A percentile compares a stretch with the other conserved stretches of the same genome.
Evolutionary conservation across 345 rosid genomes (phyloP).

Genomic region (Atalantia buxifolia): DNA sequence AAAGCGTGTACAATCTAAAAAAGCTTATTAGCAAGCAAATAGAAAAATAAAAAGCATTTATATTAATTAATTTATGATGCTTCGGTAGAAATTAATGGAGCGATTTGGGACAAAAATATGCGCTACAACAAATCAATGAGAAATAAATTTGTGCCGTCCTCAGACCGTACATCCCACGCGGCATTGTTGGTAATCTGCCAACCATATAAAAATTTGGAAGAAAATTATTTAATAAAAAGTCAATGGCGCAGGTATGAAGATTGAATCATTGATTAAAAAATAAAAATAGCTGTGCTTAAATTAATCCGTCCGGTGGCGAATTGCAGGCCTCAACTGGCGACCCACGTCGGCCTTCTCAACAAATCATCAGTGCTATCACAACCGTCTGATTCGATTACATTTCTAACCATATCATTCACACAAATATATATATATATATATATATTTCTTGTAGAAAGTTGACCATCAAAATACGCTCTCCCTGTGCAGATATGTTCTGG

Average conservation of each 20-base stretch:
- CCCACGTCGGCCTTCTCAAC: not conserved
- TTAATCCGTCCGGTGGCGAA: not conserved
- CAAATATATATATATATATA: not conserved
- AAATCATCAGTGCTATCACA: not conserved
- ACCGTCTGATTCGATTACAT: not conserved
- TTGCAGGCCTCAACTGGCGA: constrained; percentile 36
- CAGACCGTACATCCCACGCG: no score
- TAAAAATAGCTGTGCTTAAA: not conserved
- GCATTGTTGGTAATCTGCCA: not conserved
- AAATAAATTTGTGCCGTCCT: no score
- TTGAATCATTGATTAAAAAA: not conserved
- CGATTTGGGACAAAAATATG: no score
- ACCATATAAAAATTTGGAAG: not conserved
- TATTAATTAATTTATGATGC: not conserved
- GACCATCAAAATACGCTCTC: not conserved
- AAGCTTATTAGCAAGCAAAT: no score
- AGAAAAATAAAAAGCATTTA: not conserved
- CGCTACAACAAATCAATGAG: not conserved
- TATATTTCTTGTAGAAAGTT: not conserved
- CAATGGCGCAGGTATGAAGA: not conserved
- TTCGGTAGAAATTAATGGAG: no score
- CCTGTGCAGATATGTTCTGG: no score
- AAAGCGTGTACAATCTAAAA: not conserved
- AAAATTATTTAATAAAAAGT: not conserved
- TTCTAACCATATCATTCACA: not conserved